phyloP scores from a whole-genome alignment of 2,329 filamentous ascomycete genomes.

The Talaromyces islandicus region DNA sequence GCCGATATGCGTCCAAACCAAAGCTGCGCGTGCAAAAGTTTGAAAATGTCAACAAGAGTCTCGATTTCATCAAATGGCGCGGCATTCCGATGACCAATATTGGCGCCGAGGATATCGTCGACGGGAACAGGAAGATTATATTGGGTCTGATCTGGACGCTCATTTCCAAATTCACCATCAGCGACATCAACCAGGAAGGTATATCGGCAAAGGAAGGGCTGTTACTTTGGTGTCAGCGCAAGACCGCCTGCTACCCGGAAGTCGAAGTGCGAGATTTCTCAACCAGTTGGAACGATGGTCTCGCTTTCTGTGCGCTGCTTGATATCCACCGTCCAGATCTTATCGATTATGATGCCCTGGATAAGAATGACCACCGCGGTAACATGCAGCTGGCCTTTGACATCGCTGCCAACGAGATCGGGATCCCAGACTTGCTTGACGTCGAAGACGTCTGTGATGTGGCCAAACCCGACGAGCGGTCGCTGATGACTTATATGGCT shows the following conservation, averaged over 20 bases:
- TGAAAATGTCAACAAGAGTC: conserved; percentile 93
- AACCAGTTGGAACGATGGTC: conserved; percentile 90
- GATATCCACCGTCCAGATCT: conserved; percentile 96
- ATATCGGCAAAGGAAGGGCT: conserved; percentile 96
- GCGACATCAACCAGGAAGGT: conserved; percentile 95
- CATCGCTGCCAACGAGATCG: conserved; percentile 91
- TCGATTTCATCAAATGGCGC: conserved; percentile 85
- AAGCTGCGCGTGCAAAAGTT: conserved; percentile 95
- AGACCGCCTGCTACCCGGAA: conserved; percentile 97
- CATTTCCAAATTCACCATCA: conserved; percentile 96
- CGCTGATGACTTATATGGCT: conserved; percentile 98
- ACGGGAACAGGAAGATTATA: conserved; percentile 96
- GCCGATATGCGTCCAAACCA: conserved; percentile 92
- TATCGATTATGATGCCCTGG: conserved; percentile 91
- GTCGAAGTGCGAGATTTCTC: conserved; percentile 95
- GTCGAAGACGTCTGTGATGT: conserved; percentile 98
- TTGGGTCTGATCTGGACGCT: conserved; percentile 96
- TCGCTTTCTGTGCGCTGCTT: conserved; percentile 91
- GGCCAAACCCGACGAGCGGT: conserved; percentile 88
- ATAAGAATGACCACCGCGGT: conserved; percentile 87
- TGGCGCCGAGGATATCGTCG: conserved; percentile 94
- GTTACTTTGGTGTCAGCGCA: conserved; percentile 93
- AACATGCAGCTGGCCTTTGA: conserved; percentile 99
- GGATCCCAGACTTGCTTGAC: conserved; percentile 90
- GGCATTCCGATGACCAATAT: conserved; percentile 98